Percentiles rank a stretch among this genome's conserved stretches.
These are phyloP conservation scores for Pholiota conissans DNA, from an alignment of 768 basidiomycete species.

Conservation along the genomic window DNA sequence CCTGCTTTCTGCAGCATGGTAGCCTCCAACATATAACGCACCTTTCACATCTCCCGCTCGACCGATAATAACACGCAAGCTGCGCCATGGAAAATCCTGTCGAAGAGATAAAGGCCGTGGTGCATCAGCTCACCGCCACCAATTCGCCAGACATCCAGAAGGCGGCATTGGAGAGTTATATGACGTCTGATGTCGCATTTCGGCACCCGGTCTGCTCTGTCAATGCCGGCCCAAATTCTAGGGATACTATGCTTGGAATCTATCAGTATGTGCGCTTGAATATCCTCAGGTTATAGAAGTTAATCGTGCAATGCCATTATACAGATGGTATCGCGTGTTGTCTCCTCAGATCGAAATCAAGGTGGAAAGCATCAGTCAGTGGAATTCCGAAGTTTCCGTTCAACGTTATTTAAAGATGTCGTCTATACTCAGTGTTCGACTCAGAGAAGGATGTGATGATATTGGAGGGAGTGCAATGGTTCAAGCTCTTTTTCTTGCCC, in stretches of 20 bases:
- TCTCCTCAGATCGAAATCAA: conserved; percentile 48
- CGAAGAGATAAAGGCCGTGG: conserved; percentile 45
- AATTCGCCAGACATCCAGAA: conserved; percentile 50
- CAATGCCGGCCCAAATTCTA: conserved; percentile 44
- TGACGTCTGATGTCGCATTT: conserved; percentile 54
- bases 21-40: neutral
- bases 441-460: conserved; percentile 36
- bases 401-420: neutral
- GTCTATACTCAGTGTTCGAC: conserved; percentile 46
- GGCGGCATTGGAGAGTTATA: conserved; percentile 47
- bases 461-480: conserved; percentile 55
- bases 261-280: conserved; percentile 48
- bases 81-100: conserved; percentile 51
- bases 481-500: conserved; percentile 50
- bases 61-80: neutral
- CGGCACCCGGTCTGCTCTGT: conserved; percentile 60
- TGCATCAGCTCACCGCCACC: conserved; percentile 46
- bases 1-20: neutral
- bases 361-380: conserved; percentile 46
- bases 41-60: neutral
- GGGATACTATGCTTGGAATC: conserved; percentile 54
- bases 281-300: neutral
- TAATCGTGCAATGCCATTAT: neutral
- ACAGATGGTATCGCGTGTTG: conserved; percentile 64
- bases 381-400: neutral